Evolutionary conservation across 768 basidiomycete genomes (phyloP).

Genomic region (Boletus sensibilis): DNA sequence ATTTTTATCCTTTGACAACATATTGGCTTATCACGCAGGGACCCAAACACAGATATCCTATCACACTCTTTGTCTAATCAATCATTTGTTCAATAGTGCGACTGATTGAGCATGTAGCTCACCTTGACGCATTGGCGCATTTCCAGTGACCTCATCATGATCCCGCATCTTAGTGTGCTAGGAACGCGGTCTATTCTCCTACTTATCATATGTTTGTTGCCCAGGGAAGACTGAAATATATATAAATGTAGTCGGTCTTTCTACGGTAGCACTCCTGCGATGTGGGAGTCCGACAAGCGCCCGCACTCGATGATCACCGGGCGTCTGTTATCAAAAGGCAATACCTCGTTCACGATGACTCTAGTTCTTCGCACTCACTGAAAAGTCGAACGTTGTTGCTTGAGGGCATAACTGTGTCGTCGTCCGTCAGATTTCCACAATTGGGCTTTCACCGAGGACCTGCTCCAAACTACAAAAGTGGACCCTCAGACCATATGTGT

Average conservation of each 20-base stretch:
- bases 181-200: too few relatives aligned
- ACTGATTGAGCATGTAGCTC: neutral
- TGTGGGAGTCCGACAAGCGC: neutral
- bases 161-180: neutral
- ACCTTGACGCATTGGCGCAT: neutral
- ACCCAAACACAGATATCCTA: conserved; percentile 2
- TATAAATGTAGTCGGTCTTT: neutral
- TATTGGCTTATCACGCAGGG: neutral
- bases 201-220: neutral
- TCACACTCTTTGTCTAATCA: conserved; percentile 3
- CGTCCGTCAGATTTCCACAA: too few relatives aligned
- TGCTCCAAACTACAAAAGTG: too few relatives aligned
- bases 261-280: neutral
- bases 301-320: neutral
- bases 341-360: too few relatives aligned
- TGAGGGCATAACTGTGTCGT: too few relatives aligned
- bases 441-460: too few relatives aligned
- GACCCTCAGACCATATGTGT: too few relatives aligned
- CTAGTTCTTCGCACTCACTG: too few relatives aligned
- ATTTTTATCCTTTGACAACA: neutral
- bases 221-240: neutral
- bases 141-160: too few relatives aligned
- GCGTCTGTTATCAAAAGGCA: neutral
- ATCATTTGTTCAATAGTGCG: neutral
- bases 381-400: too few relatives aligned